Conservation (phyloP, 2,329 filamentous ascomycete species). For the Podosphaera fusca region DNA sequence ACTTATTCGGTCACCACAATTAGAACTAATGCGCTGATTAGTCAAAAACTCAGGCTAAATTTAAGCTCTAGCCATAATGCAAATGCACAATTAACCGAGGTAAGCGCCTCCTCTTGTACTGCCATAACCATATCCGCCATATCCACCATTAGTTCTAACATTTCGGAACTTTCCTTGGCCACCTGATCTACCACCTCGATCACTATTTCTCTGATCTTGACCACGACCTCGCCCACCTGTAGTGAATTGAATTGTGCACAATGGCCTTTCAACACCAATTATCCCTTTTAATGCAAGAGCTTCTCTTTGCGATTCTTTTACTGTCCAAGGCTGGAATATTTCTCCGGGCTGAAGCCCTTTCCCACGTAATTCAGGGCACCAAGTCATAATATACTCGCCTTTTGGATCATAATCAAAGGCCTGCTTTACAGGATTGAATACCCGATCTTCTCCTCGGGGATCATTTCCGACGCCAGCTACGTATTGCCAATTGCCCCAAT, state of each 20-base stretch:
- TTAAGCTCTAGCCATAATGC: too few species aligned
- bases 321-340: conserved; percentile 48
- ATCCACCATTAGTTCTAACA: conserved; percentile 1
- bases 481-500: conserved; percentile 74
- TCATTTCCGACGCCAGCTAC: conserved; percentile 62
- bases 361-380: conserved; percentile 43
- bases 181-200: conserved; percentile 2
- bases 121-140: conserved; percentile 6
- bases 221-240: conserved; percentile 19
- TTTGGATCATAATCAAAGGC: conserved; percentile 52
- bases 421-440: conserved; percentile 68
- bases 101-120: conserved; percentile 5
- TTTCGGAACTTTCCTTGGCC: conserved; percentile 1
- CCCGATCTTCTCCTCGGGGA: conserved; percentile 40
- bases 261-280: conserved; percentile 42
- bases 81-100: too few species aligned
- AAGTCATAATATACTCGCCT: conserved; percentile 46
- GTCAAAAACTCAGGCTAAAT: too few species aligned
- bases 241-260: conserved; percentile 40
- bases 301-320: conserved; percentile 31
- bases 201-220: conserved; percentile 4
- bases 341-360: conserved; percentile 21
- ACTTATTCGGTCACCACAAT: too few species aligned
- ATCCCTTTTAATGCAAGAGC: conserved; percentile 31
- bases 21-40: too few species aligned